These are phyloP conservation scores for Nemania diffusa DNA, from an alignment of 2,329 filamentous ascomycete species.

Conservation along the genomic window DNA sequence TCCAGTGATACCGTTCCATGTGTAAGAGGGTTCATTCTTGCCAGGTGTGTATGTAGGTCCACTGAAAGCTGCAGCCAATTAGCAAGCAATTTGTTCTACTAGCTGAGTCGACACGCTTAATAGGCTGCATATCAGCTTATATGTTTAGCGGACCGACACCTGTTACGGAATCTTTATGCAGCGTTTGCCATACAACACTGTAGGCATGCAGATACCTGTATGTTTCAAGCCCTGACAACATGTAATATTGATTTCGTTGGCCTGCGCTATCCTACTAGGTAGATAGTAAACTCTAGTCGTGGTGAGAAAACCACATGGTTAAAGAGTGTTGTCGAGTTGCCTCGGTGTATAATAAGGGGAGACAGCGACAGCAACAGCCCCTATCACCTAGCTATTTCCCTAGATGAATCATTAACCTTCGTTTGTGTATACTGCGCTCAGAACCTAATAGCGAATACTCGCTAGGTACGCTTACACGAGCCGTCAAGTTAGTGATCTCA, in stretches of 20 bases:
- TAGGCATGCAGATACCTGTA: not conserved
- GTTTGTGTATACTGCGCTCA: not conserved
- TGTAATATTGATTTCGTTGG: not conserved
- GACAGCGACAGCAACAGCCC: not conserved
- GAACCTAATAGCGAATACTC: not conserved
- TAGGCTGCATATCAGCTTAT: constrained; percentile 1
- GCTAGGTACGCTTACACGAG: not conserved
- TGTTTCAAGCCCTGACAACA: not conserved
- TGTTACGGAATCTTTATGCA: constrained; percentile 3
- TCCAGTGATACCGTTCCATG: too few relatives aligned
- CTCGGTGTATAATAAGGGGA: not conserved
- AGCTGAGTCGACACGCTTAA: not conserved
- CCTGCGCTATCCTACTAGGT: not conserved
- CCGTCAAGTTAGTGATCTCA: constrained; percentile 2
- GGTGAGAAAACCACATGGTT: not conserved
- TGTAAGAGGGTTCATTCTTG: not conserved
- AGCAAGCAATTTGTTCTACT: not conserved
- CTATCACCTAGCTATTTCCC: not conserved
- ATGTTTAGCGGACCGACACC: not conserved
- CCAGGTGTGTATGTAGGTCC: too few relatives aligned
- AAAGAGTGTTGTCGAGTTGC: not conserved
- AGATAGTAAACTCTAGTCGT: not conserved
- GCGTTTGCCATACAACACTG: not conserved
- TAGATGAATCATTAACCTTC: not conserved
- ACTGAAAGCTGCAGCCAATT: not conserved